Conservation (phyloP, 768 basidiomycete species). For the Glaciozyma antarctica region DNA sequence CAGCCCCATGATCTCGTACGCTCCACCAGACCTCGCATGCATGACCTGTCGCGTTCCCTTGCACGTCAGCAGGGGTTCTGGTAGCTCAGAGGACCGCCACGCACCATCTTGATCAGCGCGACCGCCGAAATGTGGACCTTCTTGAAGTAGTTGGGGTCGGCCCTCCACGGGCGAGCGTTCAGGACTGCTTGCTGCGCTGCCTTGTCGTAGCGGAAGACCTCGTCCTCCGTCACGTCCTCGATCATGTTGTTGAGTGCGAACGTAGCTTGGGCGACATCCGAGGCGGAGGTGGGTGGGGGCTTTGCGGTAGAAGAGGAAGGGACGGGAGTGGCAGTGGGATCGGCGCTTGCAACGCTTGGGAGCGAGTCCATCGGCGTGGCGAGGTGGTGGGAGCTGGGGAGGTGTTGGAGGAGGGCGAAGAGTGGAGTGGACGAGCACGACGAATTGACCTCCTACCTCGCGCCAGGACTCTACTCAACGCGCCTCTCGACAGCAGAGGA, state of each 20-base stretch:
- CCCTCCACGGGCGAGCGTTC: constrained; percentile 73
- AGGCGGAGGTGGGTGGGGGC: not conserved
- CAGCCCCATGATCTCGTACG: constrained; percentile 98
- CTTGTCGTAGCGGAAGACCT: constrained; percentile 35
- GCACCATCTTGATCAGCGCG: constrained; percentile 49
- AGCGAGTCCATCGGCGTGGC: too few relatives aligned
- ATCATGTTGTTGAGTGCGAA: constrained; percentile 43
- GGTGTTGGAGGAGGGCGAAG: too few relatives aligned
- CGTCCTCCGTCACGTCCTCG: constrained; percentile 18
- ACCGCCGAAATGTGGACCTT: constrained; percentile 47
- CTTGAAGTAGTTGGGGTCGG: constrained; percentile 54
- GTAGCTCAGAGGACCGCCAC: constrained; percentile 44
- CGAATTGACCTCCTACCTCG: too few relatives aligned
- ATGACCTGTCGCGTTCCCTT: constrained; percentile 47
- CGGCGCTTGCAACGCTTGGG: too few relatives aligned
- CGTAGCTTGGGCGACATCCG: constrained; percentile 36
- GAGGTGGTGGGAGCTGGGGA: too few relatives aligned
- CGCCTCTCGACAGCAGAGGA: too few relatives aligned
- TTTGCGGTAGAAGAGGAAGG: too few relatives aligned
- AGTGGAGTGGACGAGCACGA: too few relatives aligned
- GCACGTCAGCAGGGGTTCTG: constrained; percentile 37
- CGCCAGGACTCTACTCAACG: too few relatives aligned
- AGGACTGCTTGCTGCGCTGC: constrained; percentile 40
- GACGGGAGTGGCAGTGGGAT: too few relatives aligned
- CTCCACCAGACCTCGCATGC: constrained; percentile 91